Conservation (phyloP, 2,329 filamentous ascomycete species). For the Trichoderma citrinoviride region DNA sequence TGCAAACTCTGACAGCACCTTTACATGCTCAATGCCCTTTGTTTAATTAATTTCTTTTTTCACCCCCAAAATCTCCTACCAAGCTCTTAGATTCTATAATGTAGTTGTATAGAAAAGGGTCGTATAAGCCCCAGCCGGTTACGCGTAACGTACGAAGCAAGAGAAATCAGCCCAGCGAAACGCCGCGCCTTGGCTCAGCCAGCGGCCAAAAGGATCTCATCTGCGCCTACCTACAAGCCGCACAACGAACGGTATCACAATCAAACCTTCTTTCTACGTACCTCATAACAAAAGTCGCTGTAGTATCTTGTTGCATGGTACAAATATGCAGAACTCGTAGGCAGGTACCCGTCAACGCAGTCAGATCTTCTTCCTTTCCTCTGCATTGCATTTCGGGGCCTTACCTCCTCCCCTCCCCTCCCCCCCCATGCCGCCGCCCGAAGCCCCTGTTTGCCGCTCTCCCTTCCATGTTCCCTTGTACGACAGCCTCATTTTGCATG, state of each 20-base stretch:
- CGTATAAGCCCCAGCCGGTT: too few relatives aligned
- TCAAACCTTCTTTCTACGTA: too few relatives aligned
- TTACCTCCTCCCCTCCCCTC: neutral
- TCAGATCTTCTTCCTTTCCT: neutral
- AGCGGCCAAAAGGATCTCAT: slow-evolving; percentile 9
- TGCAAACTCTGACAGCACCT: too few relatives aligned
- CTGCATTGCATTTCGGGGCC: neutral
- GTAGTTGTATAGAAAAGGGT: too few relatives aligned
- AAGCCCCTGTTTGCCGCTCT: neutral
- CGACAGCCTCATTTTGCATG: slow-evolving; percentile 7
- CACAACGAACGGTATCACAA: neutral
- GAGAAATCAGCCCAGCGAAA: slow-evolving; percentile 4
- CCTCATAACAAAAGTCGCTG: too few relatives aligned
- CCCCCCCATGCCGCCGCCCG: neutral
- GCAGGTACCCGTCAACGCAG: neutral
- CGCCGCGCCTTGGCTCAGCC: neutral
- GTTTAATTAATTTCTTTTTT: too few relatives aligned
- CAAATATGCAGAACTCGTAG: too few relatives aligned
- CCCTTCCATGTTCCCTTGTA: neutral
- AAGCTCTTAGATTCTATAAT: too few relatives aligned
- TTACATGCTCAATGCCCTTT: too few relatives aligned
- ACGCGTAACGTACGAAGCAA: neutral
- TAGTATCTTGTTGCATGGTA: too few relatives aligned
- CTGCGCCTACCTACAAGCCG: neutral
- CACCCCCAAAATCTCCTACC: too few relatives aligned